Evolutionary conservation across 2,329 filamentous ascomycete species (phyloP).

Genomic region (Fusarium sp.): DNA sequence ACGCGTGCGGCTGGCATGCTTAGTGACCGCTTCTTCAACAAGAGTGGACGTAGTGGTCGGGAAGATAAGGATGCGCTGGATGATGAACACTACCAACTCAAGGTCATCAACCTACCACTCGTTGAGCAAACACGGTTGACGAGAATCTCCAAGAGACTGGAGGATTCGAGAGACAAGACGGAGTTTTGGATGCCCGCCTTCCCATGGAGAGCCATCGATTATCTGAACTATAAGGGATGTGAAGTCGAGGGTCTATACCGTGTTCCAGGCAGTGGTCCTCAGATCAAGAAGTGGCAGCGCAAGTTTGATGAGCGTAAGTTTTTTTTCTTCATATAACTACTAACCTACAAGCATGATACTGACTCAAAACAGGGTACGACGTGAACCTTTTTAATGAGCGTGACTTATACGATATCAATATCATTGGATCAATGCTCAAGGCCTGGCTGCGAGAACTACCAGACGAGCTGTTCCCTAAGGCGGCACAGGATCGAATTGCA

Average conservation of each 20-base stretch:
- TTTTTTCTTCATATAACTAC: background rate
- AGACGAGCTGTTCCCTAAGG: constrained; percentile 91
- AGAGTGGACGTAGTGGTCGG: constrained; percentile 74
- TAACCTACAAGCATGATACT: constrained; percentile 4
- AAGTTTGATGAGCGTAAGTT: constrained; percentile 84
- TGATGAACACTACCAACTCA: constrained; percentile 86
- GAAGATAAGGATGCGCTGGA: constrained; percentile 77
- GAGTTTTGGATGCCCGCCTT: constrained; percentile 99
- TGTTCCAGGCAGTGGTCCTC: constrained; percentile 88
- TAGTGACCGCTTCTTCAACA: constrained; percentile 86
- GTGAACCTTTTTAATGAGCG: constrained; percentile 90
- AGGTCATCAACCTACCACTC: constrained; percentile 86
- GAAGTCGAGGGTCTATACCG: constrained; percentile 95
- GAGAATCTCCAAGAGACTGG: constrained; percentile 88
- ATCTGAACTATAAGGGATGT: constrained; percentile 92
- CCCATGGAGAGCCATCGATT: constrained; percentile 96
- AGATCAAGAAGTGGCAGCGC: constrained; percentile 94
- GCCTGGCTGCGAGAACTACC: constrained; percentile 96
- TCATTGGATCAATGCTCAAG: constrained; percentile 95
- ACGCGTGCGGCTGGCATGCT: constrained; percentile 76
- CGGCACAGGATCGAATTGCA: constrained; percentile 82
- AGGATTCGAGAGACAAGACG: constrained; percentile 92
- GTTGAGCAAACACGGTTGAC: constrained; percentile 92
- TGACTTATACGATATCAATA: constrained; percentile 95
- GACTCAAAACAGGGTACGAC: constrained; percentile 73